Evolutionary conservation across 2,329 filamentous ascomycete species (phyloP), one percentile per base, ranked within the genome.

Genomic region (Hyphodiscus sp.): DNA sequence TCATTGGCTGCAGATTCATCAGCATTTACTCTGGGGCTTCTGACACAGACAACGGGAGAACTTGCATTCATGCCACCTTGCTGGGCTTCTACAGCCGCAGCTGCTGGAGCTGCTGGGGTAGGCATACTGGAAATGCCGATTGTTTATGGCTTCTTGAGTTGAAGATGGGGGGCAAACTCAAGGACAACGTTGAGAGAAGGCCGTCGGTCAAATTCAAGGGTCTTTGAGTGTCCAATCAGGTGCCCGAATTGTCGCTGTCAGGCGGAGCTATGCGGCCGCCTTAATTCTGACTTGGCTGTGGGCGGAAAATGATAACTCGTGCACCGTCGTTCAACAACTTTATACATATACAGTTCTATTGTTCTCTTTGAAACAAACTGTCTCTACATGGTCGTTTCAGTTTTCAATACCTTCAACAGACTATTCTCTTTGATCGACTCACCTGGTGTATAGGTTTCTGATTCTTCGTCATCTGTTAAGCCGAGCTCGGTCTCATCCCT

Each of bases 61-160:
- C 65, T 56, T 61, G 70, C 68, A 55, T 61, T 65, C 54, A 68
- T 59, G 26, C 66, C 65, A 42, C 63, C 55, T 45, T 64, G 51
- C 45, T 66, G 61, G 33, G 63, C 62, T 48, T 58, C 58, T 30
- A 62, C 65, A 56, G 51, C 63, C 19, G 61, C 64, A 54, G 63
- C 61, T 49, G 63, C 59, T 41, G 64, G 67, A 53, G 62, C 66
- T 55, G 57, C 58, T 49, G 58, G 60, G 61, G 62, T 45, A 61
- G 68, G 60, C 68, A 69, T 69, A 9, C 57, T 67, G 58, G 58
- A 50, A 16, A 50, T 20, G 19, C 38, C 16, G 30, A 19, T 20
- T 50, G 41, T 43, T 23, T 45, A 26, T 38, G 33, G 33, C 33
- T 38, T 5, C 33, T 38, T 38, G 33, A n/a, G 11, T 38, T 38